Evolutionary conservation across 176 grass and related monocot genomes (phyloP), one percentile per base, ranked within the genome.

Genomic region (Dendrocalamus sinicus): DNA sequence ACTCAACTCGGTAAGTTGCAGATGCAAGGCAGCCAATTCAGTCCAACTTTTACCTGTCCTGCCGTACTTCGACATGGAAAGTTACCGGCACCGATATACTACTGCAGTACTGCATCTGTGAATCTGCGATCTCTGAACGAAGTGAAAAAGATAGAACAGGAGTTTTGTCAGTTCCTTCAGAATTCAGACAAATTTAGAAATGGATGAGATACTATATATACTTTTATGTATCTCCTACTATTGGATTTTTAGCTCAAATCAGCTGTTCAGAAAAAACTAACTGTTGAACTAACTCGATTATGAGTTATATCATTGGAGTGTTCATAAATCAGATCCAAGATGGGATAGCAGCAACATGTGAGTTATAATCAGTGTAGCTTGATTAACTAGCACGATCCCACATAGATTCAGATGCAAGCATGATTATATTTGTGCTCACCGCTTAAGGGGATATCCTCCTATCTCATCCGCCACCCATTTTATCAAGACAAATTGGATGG

Each of bases 41-140:
- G 41, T 65, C 70, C 79, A 72, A 81, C 73, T 65, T 54, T 77
- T 82, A 14, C 6, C 22, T 62, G 63, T 76, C 64, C 62, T 16
- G 17, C 63, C 16, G 24, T 73, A 50, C 30, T 46, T 39, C 4
- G 17, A 19, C 48, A 71, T 22, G 10, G 35, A 70, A 86, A 72
- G 22, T 51, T 73, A 86, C 76, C 30, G 24, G 26, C 64, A 44
- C 5, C 63, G 60, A 28, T 51, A 40, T 35, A 40, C 23, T 10
- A 9, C 61, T n/a, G 26, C 55, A 45, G 44, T 10, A 45, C 44
- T 45, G 43, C 43, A 44, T 44, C 43, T 44, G 41, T 44, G 43
- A 45, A 22, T 60, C 52, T 28, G 13, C 1, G 44, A 8, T 22
- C 44, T 41, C 15, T 70, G 41, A 39, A 47, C 8, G 10, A 66